Percentiles rank a stretch among this genome's conserved stretches.
These are phyloP conservation scores for Jacaranda copaia DNA, from an alignment of 257 asterid genomes.

Conservation along the genomic window DNA sequence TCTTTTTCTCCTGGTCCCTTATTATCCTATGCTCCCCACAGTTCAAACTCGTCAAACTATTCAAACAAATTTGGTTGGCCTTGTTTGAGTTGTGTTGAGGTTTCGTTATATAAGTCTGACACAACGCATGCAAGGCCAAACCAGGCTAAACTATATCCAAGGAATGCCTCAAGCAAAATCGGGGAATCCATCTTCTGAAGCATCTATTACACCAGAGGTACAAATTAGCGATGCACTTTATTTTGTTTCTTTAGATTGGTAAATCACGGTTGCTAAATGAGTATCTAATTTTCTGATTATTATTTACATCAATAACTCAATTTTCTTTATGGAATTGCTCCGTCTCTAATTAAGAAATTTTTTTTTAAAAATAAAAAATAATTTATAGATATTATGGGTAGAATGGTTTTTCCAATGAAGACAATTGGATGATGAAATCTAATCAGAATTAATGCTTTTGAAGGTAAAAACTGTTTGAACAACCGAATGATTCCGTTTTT, in stretches of 20 bases:
- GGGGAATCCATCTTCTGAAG: not conserved
- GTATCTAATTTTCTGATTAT: not conserved
- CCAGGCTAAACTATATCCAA: not conserved
- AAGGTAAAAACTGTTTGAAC: too few species aligned
- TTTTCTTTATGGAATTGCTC: too few species aligned
- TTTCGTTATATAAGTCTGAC: not conserved
- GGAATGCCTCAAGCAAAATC: not conserved
- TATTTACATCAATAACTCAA: not conserved
- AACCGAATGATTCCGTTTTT: too few species aligned
- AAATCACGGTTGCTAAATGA: not conserved
- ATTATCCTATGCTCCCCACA: too few species aligned
- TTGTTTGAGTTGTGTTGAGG: constrained; percentile 26
- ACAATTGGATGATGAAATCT: too few species aligned
- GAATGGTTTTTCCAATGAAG: too few species aligned
- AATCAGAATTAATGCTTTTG: too few species aligned
- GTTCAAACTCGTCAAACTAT: not conserved
- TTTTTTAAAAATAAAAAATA: too few species aligned
- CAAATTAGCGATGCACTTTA: not conserved
- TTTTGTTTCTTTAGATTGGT: not conserved
- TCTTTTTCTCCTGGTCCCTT: not conserved
- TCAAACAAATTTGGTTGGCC: not conserved
- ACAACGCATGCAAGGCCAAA: constrained; percentile 23
- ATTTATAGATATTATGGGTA: too few species aligned
- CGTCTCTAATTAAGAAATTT: too few species aligned
- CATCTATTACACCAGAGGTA: constrained; percentile 33